These are phyloP conservation scores for Russula ochroleuca DNA, from an alignment of 768 basidiomycete genomes.

Conservation along the genomic window DNA sequence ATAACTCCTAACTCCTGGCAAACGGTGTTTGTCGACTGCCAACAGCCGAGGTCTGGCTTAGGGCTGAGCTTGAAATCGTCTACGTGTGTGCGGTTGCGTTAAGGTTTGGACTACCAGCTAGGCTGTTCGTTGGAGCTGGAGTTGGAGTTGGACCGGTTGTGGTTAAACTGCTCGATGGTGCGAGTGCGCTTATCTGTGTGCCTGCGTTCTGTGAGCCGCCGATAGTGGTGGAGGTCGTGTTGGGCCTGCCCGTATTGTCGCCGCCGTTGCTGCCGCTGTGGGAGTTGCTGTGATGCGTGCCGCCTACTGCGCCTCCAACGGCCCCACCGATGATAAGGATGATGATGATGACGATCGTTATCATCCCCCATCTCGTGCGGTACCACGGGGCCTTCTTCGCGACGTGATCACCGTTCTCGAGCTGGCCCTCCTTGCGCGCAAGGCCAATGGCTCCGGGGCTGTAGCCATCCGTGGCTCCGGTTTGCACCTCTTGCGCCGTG, in stretches of 20 bases:
- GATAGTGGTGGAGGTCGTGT: too few species aligned
- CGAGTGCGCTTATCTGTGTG: too few species aligned
- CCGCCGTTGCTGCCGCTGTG: not conserved
- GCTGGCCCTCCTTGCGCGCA: slow-evolving; percentile 19
- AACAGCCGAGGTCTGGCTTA: not conserved
- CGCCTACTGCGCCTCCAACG: slow-evolving; percentile 59
- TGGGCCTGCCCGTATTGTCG: too few species aligned
- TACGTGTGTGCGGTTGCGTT: too few species aligned
- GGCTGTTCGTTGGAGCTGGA: too few species aligned
- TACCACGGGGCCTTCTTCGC: slow-evolving; percentile 41
- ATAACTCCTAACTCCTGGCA: not conserved
- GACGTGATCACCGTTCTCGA: slow-evolving; percentile 18
- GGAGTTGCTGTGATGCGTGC: slow-evolving; percentile 31
- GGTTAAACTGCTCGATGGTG: too few species aligned
- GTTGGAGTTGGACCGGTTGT: too few species aligned
- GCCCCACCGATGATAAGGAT: slow-evolving; percentile 48
- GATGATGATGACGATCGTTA: slow-evolving; percentile 37
- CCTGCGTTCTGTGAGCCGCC: too few species aligned
- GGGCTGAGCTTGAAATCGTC: too few species aligned
- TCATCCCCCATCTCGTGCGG: slow-evolving; percentile 45
- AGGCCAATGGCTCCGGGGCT: slow-evolving; percentile 21
- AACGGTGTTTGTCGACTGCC: not conserved
- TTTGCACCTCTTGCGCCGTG: not conserved
- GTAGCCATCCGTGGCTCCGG: slow-evolving; percentile 22
- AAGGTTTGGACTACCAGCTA: too few species aligned